Conservation (phyloP, 2,329 filamentous ascomycete species). For the Salinomyces thailandicus region DNA sequence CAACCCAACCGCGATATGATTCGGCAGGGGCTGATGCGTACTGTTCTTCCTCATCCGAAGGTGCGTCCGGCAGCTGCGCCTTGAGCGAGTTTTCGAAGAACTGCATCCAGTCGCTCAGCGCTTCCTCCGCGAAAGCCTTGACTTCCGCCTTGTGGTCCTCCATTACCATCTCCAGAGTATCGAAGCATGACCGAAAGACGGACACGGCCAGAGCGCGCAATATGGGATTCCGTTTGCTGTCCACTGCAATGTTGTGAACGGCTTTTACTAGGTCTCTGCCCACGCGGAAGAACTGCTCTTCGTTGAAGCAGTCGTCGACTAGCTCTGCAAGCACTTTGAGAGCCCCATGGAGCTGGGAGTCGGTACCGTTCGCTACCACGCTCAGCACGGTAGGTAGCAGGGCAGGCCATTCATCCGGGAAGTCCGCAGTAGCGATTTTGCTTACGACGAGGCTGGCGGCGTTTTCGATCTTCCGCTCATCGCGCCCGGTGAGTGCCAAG, state of each 20-base stretch:
- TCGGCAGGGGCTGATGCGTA: conserved; percentile 47
- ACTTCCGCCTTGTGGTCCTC: conserved; percentile 82
- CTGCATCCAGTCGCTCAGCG: conserved; percentile 69
- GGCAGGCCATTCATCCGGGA: conserved; percentile 88
- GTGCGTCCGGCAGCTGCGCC: conserved; percentile 54
- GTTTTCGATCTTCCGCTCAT: conserved; percentile 76
- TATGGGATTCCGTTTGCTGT: conserved; percentile 57
- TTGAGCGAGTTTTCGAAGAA: conserved; percentile 79
- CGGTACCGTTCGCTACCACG: conserved; percentile 63
- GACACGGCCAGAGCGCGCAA: conserved; percentile 78
- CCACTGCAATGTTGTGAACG: conserved; percentile 71
- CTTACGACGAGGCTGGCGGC: conserved; percentile 83
- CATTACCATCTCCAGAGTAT: conserved; percentile 92
- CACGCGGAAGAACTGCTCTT: conserved; percentile 88
- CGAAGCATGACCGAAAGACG: conserved; percentile 84
- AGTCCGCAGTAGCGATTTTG: conserved; percentile 89
- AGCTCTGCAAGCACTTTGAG: conserved; percentile 80
- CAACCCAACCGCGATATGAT: conserved; percentile 68
- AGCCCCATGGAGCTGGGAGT: conserved; percentile 77
- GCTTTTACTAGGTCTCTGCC: conserved; percentile 76
- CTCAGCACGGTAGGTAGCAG: conserved; percentile 71
- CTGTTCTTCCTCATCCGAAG: conserved; percentile 51
- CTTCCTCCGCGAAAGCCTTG: conserved; percentile 79
- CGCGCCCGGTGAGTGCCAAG: conserved; percentile 60
- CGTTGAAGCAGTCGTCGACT: conserved; percentile 85